phyloP scores from a whole-genome alignment of 2,329 filamentous ascomycete species.

The Macroventuria anomochaeta region DNA sequence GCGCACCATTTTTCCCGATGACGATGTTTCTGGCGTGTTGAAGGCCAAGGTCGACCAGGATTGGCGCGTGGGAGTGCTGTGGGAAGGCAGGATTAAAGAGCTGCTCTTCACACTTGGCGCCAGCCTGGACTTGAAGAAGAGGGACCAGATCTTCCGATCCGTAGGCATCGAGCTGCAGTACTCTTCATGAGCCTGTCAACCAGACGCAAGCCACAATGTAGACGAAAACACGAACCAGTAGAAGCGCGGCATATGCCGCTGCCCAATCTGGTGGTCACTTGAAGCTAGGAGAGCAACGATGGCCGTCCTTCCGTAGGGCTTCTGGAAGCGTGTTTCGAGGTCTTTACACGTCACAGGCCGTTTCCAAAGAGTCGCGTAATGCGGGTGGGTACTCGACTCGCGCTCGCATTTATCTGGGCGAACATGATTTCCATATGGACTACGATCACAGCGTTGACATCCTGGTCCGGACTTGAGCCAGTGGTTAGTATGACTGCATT shows the following conservation, averaged over 20 bases:
- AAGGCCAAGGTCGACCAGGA: slow-evolving; percentile 92
- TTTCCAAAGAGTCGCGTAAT: slow-evolving; percentile 30
- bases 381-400: slow-evolving; percentile 20
- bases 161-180: slow-evolving; percentile 83
- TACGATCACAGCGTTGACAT: slow-evolving; percentile 22
- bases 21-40: slow-evolving; percentile 82
- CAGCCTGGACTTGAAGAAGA: slow-evolving; percentile 77
- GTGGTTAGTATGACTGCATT: slow-evolving; percentile 24
- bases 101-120: slow-evolving; percentile 90
- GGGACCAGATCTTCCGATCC: slow-evolving; percentile 77
- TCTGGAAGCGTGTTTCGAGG: slow-evolving; percentile 27
- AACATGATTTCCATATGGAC: slow-evolving; percentile 26
- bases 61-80: slow-evolving; percentile 82
- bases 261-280: slow-evolving; percentile 14
- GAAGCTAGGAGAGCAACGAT: slow-evolving; percentile 10
- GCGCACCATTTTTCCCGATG: slow-evolving; percentile 51
- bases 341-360: slow-evolving; percentile 19
- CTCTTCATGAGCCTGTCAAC: slow-evolving; percentile 66
- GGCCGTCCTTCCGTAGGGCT: slow-evolving; percentile 18
- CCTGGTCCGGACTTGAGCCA: slow-evolving; percentile 24
- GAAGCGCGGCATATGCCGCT: slow-evolving; percentile 7
- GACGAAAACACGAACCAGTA: slow-evolving; percentile 10
- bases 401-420: slow-evolving; percentile 7
- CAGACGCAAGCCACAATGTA: slow-evolving; percentile 7
- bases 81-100: slow-evolving; percentile 93